Evolutionary conservation across 768 basidiomycete genomes (phyloP).

Genomic region (Naganishia onofrii): DNA sequence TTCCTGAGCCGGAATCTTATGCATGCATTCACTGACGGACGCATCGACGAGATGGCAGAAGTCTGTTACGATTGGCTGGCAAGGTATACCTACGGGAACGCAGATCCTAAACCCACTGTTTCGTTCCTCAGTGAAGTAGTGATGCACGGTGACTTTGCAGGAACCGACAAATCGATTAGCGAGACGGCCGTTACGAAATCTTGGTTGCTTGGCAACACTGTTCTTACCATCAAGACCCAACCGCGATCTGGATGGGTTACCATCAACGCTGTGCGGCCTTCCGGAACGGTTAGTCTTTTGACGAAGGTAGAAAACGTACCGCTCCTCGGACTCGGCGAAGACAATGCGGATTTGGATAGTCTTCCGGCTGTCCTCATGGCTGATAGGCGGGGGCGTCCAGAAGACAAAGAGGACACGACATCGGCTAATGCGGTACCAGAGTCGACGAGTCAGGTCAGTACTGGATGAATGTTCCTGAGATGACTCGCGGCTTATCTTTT

Average conservation of each 20-base stretch:
- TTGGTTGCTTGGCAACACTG: constrained; percentile 80
- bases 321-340: constrained; percentile 76
- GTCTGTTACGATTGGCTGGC: constrained; percentile 98
- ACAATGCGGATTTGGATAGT: constrained; percentile 72
- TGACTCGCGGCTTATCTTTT: no score
- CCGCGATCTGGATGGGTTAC: constrained; percentile 81
- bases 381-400: constrained; percentile 55
- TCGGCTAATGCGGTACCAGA: not conserved
- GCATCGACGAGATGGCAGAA: constrained; percentile 83
- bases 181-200: constrained; percentile 58
- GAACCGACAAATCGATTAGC: constrained; percentile 33
- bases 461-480: not conserved
- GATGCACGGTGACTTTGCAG: constrained; percentile 58
- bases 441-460: constrained; percentile 8
- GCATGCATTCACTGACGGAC: constrained; percentile 72
- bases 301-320: constrained; percentile 87
- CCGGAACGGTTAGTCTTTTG: constrained; percentile 79
- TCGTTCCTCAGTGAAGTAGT: constrained; percentile 77
- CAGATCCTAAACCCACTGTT: constrained; percentile 81
- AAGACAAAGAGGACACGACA: not conserved
- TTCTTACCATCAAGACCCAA: constrained; percentile 76
- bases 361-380: constrained; percentile 71
- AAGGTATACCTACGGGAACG: constrained; percentile 87
- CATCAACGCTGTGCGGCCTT: constrained; percentile 76
- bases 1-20: constrained; percentile 84